Conservation (phyloP, 345 rosid species). For the Rhodamnia rubescens region DNA sequence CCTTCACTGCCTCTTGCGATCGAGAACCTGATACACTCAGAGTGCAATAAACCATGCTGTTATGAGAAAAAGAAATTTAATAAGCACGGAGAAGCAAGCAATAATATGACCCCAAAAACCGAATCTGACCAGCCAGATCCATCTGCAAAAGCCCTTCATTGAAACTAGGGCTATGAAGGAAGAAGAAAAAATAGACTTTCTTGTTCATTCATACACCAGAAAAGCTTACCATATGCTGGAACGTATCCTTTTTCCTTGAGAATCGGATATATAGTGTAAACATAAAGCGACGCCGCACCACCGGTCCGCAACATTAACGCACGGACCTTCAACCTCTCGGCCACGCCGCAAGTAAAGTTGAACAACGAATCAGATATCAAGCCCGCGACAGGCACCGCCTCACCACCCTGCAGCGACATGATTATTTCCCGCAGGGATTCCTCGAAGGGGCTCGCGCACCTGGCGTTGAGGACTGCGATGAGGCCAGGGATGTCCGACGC, state of each 20-base stretch:
- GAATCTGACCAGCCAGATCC: not conserved
- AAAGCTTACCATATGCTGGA: slow-evolving; percentile 13
- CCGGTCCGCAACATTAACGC: slow-evolving; percentile 25
- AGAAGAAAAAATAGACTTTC: not conserved
- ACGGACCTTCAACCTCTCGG: slow-evolving; percentile 11
- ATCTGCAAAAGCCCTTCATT: not conserved
- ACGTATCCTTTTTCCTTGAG: slow-evolving; percentile 24
- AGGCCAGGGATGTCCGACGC: not conserved
- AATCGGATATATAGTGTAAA: slow-evolving; percentile 13
- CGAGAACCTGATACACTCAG: slow-evolving; percentile 11
- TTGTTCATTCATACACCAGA: not conserved
- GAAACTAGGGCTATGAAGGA: not conserved
- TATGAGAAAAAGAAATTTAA: too few relatives aligned
- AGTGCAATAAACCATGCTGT: not conserved
- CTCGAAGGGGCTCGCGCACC: slow-evolving; percentile 5
- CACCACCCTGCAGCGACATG: not conserved
- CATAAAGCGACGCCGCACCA: slow-evolving; percentile 15
- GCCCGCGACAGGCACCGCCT: not conserved
- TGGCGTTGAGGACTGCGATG: slow-evolving; percentile 1
- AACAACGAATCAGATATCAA: too few relatives aligned
- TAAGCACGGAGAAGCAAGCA: not conserved
- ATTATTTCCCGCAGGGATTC: slow-evolving; percentile 13
- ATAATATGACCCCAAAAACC: not conserved
- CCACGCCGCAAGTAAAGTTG: too few relatives aligned
- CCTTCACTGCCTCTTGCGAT: slow-evolving; percentile 20